Conservation (phyloP, 2,329 filamentous ascomycete species). For the Pseudogymnoascus sp. region DNA sequence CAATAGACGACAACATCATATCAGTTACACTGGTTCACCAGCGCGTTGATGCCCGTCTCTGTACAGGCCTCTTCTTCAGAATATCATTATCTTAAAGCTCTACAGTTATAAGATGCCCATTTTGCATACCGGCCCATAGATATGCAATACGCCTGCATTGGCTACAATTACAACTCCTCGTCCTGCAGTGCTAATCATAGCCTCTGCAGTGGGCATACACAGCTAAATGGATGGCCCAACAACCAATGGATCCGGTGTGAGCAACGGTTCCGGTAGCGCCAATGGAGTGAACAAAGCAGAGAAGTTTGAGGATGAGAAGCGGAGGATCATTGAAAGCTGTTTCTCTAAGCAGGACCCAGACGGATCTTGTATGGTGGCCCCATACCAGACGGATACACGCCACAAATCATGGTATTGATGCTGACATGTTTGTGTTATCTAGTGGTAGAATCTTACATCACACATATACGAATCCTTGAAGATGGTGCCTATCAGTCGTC, state of each 20-base stretch:
- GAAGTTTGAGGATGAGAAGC: slow-evolving; percentile 93
- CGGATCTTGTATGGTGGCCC: slow-evolving; percentile 62
- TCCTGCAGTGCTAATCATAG: not conserved
- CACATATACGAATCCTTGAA: slow-evolving; percentile 86
- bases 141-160: slow-evolving; percentile 7
- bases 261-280: slow-evolving; percentile 19
- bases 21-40: slow-evolving; percentile 1
- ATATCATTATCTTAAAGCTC: not conserved
- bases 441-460: slow-evolving; percentile 94
- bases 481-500: slow-evolving; percentile 74
- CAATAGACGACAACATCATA: slow-evolving; percentile 7
- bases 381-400: slow-evolving; percentile 11
- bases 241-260: slow-evolving; percentile 28
- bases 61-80: not conserved
- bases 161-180: not conserved
- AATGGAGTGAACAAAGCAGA: slow-evolving; percentile 43
- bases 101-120: slow-evolving; percentile 8
- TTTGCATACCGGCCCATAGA: not conserved
- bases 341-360: slow-evolving; percentile 85
- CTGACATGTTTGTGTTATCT: slow-evolving; percentile 21
- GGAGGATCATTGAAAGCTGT: slow-evolving; percentile 87
- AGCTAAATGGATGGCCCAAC: slow-evolving; percentile 29
- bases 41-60: not conserved
- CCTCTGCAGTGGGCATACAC: slow-evolving; percentile 13
- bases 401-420: not conserved